Evolutionary conservation across 1,284 basidiomycete genomes (phyloP).

Genomic region (Sutorius eximius): DNA sequence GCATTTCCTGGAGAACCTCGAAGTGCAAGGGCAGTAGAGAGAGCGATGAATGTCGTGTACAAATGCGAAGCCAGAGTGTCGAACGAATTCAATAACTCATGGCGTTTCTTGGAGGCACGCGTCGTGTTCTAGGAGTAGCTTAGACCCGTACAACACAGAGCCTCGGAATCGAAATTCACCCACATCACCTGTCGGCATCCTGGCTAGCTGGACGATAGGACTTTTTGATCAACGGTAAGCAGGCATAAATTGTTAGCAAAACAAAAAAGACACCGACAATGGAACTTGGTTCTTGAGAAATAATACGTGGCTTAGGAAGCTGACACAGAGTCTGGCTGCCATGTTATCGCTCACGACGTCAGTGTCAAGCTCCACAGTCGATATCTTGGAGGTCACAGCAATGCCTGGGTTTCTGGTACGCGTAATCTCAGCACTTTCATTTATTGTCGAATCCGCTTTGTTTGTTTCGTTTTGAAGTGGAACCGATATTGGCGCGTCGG

Average conservation of each 20-base stretch:
- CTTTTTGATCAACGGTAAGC: constrained; percentile 36
- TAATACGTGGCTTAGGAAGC: constrained; percentile 63
- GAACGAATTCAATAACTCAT: constrained; percentile 59
- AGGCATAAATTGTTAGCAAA: background rate
- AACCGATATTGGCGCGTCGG: background rate
- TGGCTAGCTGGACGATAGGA: constrained; percentile 60
- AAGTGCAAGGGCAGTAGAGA: constrained; percentile 61
- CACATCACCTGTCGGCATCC: constrained; percentile 43
- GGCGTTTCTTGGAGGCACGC: constrained; percentile 54
- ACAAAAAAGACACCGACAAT: constrained; percentile 50
- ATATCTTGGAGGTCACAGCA: constrained; percentile 29
- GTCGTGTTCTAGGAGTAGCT: constrained; percentile 35
- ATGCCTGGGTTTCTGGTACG: background rate
- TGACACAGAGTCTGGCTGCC: constrained; percentile 59
- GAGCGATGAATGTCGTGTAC: constrained; percentile 65
- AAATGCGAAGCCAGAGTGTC: constrained; percentile 73
- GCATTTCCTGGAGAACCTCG: constrained; percentile 14
- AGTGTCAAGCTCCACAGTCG: constrained; percentile 49
- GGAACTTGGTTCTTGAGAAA: constrained; percentile 76
- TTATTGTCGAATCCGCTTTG: background rate
- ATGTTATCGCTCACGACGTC: constrained; percentile 53
- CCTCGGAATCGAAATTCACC: constrained; percentile 1
- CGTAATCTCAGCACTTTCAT: background rate
- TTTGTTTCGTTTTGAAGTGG: background rate
- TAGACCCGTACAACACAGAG: background rate